These are phyloP conservation scores for Ocimum tenuiflorum DNA, from an alignment of 257 asterid genomes.

Conservation along the genomic window DNA sequence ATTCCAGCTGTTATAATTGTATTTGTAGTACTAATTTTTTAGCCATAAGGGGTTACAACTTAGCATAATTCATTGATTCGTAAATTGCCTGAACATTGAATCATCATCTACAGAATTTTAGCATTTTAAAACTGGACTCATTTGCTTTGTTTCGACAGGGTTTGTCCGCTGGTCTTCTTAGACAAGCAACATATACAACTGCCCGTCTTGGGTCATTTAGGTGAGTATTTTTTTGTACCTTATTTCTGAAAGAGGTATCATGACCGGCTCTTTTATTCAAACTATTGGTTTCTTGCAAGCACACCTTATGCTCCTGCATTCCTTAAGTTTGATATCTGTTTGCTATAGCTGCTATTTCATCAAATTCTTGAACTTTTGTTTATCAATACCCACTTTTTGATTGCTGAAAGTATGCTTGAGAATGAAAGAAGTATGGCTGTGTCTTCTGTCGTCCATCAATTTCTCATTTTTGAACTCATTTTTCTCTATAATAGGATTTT, in stretches of 20 bases:
- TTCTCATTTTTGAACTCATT: not conserved
- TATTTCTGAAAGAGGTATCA: not conserved
- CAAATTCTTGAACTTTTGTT: not conserved
- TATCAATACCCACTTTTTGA: too few relatives aligned
- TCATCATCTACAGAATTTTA: not conserved
- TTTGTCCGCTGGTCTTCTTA: slow-evolving; percentile 87
- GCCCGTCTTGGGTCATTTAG: slow-evolving; percentile 89
- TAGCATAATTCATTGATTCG: not conserved
- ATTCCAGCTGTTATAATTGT: not conserved
- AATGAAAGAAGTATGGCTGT: too few relatives aligned
- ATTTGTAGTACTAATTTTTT: not conserved
- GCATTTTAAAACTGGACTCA: not conserved
- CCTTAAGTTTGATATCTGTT: not conserved
- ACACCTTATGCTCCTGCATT: not conserved
- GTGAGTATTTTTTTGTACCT: slow-evolving; percentile 31
- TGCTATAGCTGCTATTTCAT: not conserved
- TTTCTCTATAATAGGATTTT: slow-evolving; percentile 41
- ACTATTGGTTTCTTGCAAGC: not conserved
- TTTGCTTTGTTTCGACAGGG: slow-evolving; percentile 45
- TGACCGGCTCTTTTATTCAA: not conserved
- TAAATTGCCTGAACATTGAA: not conserved
- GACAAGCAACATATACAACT: slow-evolving; percentile 96
- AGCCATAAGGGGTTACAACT: not conserved
- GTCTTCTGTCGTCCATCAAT: too few relatives aligned
- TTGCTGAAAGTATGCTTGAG: too few relatives aligned